Evolutionary conservation across 202 grass and related monocot genomes (phyloP).

Genomic region (Cymbopogon flexuosus): DNA sequence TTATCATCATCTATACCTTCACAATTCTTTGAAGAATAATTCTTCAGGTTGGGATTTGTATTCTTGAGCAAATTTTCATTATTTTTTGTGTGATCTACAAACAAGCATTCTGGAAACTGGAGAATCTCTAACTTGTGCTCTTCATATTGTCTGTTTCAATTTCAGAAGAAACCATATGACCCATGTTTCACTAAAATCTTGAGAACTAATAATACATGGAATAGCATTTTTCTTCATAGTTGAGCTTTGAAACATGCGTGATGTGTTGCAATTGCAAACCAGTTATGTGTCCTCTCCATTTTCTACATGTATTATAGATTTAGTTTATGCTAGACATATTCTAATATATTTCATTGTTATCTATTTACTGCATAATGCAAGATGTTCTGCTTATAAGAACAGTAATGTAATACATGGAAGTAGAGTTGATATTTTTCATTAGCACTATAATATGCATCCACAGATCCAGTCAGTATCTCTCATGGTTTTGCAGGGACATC

Average conservation of each 20-base stretch:
- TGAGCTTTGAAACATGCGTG: neutral
- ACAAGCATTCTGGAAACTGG: neutral
- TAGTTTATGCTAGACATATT: constrained; percentile 7
- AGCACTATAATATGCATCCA: neutral
- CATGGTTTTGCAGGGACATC: constrained; percentile 74
- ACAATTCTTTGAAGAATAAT: constrained; percentile 80
- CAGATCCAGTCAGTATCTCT: constrained; percentile 1
- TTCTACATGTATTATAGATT: neutral
- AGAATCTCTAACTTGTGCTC: constrained; percentile 17
- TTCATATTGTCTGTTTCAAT: constrained; percentile 16
- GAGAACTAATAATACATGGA: neutral
- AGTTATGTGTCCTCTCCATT: neutral
- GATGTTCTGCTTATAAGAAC: constrained; percentile 2
- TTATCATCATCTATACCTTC: constrained; percentile 83
- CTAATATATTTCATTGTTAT: neutral
- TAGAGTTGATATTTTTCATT: neutral
- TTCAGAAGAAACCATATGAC: neutral
- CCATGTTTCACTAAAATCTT: neutral
- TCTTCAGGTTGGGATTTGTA: constrained; percentile 70
- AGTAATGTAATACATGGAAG: neutral
- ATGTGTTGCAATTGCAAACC: neutral
- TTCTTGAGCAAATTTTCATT: constrained; percentile 6
- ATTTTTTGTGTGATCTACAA: constrained; percentile 13
- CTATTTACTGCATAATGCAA: neutral
- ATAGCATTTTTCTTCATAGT: neutral